Base-by-base conservation (phyloP, 169 alveolate species). In the Plasmodium sp. region DNA sequence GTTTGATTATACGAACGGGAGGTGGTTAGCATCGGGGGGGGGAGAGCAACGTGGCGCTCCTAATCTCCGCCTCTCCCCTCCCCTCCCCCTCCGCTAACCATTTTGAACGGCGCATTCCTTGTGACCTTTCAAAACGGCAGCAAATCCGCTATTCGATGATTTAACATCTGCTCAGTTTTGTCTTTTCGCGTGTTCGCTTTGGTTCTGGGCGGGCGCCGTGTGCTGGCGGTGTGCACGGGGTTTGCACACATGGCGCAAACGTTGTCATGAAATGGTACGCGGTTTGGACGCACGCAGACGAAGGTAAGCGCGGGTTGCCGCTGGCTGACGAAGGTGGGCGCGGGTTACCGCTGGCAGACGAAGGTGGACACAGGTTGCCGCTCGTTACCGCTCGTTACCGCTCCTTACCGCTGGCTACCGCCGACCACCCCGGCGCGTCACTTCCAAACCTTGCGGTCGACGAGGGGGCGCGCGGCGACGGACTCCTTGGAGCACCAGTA, bases 401-500 rank as follows among this genome's bases (percentile, higher is more conserved):
- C 3, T 48, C 12, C 3, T 7, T 12, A n/a, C 12, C 58, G n/a
- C 3, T 48, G 27, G 27, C 27, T 22, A 5, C 18, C 7, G 5
- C 75, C 12, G n/a, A 22, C 18, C 36, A 56, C n/a, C 3, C 27
- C 3, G 4, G 67, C 7, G 48, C 92, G 18, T 96, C 92, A 98
- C 96, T 98, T 98, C 99, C 99, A 98, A 62, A 98, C 98, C 90
- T 97, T 97, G 77, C 97, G 95, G 74, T 95, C 98, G 9, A 95
- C 97, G 48, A 97, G 96, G 39, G 97, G 95, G 14, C 97, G 95
- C 9, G 98, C 98, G n/a, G 94, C 99, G n/a, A 98, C 98, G 54
- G 96, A 95, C 77, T 96, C 98, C 75, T 98, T 97, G 54, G 98
- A 98, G 92, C 99, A 96, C 99, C 99, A 99, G 96, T 98, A 98